Conservation (phyloP, 768 basidiomycete genomes). For the Ramaria rubella region DNA sequence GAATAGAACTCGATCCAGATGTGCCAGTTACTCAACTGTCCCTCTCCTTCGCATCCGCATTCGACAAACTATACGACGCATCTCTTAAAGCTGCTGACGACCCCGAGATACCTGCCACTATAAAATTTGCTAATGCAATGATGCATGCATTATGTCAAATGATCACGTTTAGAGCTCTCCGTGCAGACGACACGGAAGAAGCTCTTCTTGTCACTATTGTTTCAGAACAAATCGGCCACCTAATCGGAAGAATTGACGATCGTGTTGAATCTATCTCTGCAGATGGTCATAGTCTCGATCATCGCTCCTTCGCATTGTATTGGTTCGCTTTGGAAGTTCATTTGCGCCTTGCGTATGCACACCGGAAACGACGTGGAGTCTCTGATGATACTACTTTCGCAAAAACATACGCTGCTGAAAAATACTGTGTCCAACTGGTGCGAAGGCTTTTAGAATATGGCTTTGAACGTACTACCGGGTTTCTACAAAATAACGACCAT, state of each 20-base stretch:
- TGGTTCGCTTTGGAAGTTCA: conserved; percentile 64
- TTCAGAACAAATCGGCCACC: conserved; percentile 9
- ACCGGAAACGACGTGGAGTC: conserved; percentile 17
- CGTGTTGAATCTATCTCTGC: conserved; percentile 5
- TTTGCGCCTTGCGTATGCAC: conserved; percentile 32
- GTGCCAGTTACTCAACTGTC: conserved; percentile 41
- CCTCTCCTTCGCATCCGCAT: conserved; percentile 38
- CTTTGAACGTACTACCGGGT: conserved; percentile 38
- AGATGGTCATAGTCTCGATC: conserved; percentile 28
- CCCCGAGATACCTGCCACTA: not conserved
- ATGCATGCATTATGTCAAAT: conserved; percentile 4
- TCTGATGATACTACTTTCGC: conserved; percentile 16
- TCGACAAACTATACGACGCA: conserved; percentile 24
- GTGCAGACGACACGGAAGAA: not conserved
- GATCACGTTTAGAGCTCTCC: not conserved
- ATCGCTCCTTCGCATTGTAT: conserved; percentile 37
- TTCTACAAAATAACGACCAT: conserved; percentile 30
- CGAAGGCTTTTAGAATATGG: conserved; percentile 48
- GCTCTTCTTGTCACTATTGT: not conserved
- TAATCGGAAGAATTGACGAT: conserved; percentile 2
- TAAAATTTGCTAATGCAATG: not conserved
- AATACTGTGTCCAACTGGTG: conserved; percentile 31
- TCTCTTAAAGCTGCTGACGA: not conserved
- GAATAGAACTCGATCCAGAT: conserved; percentile 33
- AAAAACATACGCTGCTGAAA: not conserved